Base-by-base conservation (phyloP, 345 rosid genomes). In the Heritiera littoralis region DNA sequence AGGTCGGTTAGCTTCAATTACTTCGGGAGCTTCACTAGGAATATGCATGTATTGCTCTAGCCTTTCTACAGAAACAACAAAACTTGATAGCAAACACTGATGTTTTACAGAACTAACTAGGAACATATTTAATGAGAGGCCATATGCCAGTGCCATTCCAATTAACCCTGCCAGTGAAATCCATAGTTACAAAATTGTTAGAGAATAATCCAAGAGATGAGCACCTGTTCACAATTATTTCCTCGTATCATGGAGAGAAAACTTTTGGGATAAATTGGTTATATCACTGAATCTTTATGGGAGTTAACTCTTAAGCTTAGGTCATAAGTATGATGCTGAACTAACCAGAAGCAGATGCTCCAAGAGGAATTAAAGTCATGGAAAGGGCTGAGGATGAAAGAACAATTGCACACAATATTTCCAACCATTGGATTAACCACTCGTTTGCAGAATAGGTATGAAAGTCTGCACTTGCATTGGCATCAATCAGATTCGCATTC, bases 101-200 rank as follows among this genome's bases (percentile, higher is more conserved):
- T n/a, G 73, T 77, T 87, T 87, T 75, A 87, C 86, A 3, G 91
- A 88, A n/a, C 12, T 0, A 6, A 86, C 90, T 61, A 89, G 76
- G 78, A 85, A 86, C 71, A 78, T 72, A 81, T 89, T 89, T 30
- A 91, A 76, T 6, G 94, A 89, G 20, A 91, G 88, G 56, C 94
- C 94, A 54, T 87, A 91, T 6, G 92, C 76, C 75, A 91, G 75
- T 28, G 91, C 90, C 92, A 89, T 89, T 84, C 94, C 94, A 63
- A 88, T 83, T 20, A 82, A 85, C 41, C 94, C 94, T 89, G 89
- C 63, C 78, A 83, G 38, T 35, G 38, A 35, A 64, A 49, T 28
- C 49, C 61, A 30, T 3, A 46, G 2, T 43, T 17, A 58, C 72
- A 73, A 10, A 30, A 35, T 35, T 52, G 61, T 82, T 45, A 9